Conservation (phyloP, 2,329 filamentous ascomycete genomes). For the Trichoderma lentiforme region DNA sequence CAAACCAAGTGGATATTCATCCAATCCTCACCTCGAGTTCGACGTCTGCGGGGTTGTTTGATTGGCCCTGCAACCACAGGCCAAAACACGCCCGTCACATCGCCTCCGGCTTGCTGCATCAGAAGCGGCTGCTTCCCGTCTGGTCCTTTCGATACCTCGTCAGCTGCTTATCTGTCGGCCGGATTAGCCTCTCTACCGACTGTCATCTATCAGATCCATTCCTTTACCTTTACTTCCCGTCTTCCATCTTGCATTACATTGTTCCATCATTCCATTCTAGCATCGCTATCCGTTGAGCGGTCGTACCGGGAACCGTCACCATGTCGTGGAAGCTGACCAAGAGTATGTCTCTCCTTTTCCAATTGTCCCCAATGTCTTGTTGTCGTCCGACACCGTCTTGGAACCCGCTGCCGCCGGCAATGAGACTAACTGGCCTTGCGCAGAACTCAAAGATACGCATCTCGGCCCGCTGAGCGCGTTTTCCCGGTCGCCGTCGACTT, state of each 20-base stretch:
- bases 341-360: conserved; percentile 37
- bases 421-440: conserved; percentile 24
- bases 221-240: not conserved
- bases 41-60: conserved; percentile 16
- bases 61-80: conserved; percentile 10
- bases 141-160: not conserved
- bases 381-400: not conserved
- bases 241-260: conserved; percentile 1
- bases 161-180: conserved; percentile 6
- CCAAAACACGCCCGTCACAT: conserved; percentile 15
- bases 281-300: not conserved
- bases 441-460: conserved; percentile 93
- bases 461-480: conserved; percentile 86
- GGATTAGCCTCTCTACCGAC: not conserved
- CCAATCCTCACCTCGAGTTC: not conserved
- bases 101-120: conserved; percentile 8
- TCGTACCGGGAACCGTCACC: conserved; percentile 24
- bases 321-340: conserved; percentile 61
- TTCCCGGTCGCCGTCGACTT: conserved; percentile 87
- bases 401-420: not conserved
- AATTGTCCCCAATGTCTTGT: not conserved
- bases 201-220: conserved; percentile 4
- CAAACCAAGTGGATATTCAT: not conserved
- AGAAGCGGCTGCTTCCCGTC: conserved; percentile 10
- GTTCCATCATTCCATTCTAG: conserved; percentile 10